Evolutionary conservation across 768 basidiomycete species (phyloP), one percentile per base, ranked within the genome.

Genomic region (Austroboletus eburneus): DNA sequence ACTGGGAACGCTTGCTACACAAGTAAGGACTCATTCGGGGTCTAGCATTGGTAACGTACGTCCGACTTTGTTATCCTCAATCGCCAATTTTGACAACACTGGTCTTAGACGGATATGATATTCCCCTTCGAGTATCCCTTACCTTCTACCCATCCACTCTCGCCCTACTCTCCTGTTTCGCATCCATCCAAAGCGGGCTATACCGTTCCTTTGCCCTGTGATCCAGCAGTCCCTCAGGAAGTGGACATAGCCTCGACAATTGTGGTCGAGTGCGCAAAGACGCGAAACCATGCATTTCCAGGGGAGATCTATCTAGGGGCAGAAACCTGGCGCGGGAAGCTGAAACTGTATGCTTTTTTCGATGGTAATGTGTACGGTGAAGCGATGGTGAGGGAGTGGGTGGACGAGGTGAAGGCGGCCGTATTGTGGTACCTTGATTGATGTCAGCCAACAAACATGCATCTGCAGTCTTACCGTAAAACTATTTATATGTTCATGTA

Each of bases 291-390:
- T 29, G 66, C 69, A 43, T 71, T 75, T 8, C 74, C 78, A 2
- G 66, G 56, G 3, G 75, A 80, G 52, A 48, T 63, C 14, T 64
- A 78, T 51, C 66, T 79, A 0, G 72, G 74, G 2, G 72, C 76
- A 16, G 42, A 59, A 3, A 74, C 65, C 3, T 55, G 53, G 4
- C 54, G 51, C 2, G 57, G 68, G 23, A 57, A 62, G 30, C 45
- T 81, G 30, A 47, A 46, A 2, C 38, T 79, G 39, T 45, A 54
- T 14, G 36, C 67, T 3, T 69, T 45, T 51, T 74, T 65, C 54
- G 79, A 81, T 39, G 61, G 56, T 6, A 77, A 80, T 50, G 72
- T 75, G 4, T 79, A 70, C 39, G 67, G 72, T 2, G 62, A 67
- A 5, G 62, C 45, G 2, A 48, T 72, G 8, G 66, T 77, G 7